A percentile compares a stretch with the other conserved stretches of the same genome.
Evolutionary conservation across 2,329 filamentous ascomycete genomes (phyloP).

Genomic region (Cercospora sojina): DNA sequence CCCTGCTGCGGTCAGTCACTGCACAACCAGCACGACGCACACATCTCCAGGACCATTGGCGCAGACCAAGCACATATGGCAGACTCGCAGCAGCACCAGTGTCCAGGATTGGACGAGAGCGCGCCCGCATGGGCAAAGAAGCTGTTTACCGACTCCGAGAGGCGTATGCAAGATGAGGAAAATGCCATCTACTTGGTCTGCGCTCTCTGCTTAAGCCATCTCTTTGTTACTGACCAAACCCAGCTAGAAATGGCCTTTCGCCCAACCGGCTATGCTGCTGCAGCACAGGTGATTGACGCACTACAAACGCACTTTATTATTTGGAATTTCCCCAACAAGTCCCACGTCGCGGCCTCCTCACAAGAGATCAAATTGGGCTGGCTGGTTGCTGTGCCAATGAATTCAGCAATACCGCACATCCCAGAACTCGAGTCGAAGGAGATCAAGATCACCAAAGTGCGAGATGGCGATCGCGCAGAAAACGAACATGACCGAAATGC

Average conservation of each 20-base stretch:
- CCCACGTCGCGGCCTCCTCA: neutral
- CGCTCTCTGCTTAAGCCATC: neutral
- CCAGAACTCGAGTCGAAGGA: neutral
- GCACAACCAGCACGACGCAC: neutral
- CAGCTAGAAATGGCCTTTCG: neutral
- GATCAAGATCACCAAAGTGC: constrained; percentile 1
- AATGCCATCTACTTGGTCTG: constrained; percentile 3
- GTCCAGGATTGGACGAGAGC: neutral
- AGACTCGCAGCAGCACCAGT: neutral
- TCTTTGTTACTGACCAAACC: neutral
- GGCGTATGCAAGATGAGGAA: neutral
- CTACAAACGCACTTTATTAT: neutral
- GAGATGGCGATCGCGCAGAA: neutral
- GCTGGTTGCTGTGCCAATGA: neutral
- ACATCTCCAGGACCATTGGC: neutral
- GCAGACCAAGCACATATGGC: neutral
- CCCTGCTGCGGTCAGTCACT: neutral
- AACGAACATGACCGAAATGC: neutral
- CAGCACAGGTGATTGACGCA: neutral
- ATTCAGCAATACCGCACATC: neutral
- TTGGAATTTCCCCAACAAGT: neutral
- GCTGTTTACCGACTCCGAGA: neutral
- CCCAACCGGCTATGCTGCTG: neutral
- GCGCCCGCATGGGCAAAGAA: neutral
- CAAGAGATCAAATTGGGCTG: neutral